Base-by-base conservation (phyloP, 768 basidiomycete genomes). In the Leccinum arenicola region DNA sequence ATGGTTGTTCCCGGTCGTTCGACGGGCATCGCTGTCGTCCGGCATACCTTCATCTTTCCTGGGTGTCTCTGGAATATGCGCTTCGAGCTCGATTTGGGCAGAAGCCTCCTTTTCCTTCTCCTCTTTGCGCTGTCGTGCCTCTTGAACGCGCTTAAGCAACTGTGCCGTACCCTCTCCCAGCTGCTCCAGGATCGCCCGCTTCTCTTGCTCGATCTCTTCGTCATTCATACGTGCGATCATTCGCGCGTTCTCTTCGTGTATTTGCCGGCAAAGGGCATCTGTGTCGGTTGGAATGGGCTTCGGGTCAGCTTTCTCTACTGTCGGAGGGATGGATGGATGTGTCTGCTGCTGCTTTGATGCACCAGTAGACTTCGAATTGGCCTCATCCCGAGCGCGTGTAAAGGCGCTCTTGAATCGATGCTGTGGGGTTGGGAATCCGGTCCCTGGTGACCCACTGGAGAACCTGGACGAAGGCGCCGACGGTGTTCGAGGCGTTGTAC, bases 121-220 rank as follows among this genome's bases (percentile, higher is more conserved):
- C 52, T 55, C 62, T 19, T 53, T 69, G 54, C 67, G 67, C 23
- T 45, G 52, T 49, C 67, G 58, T 6, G 68, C 67, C 45, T 54
- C 68, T 12, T 58, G 68, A 50, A 68, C 62, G n/a, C 68, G 61
- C 65, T 74, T 80, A 68, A 95, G 63, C 3, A 91, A 71, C 49
- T 86, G 85, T 3, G 78, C 77, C 10, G 93, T 78, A 17, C 82
- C 84, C 2, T 80, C 75, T 1, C 93, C 93, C 67, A 95, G 86
- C 49, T 82, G 80, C 60, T 90, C 85, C 27, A 90, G 57, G 45
- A 95, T 82, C 61, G 91, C 83, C 53, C 74, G 74, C 48, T 78
- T 77, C 70, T 89, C 92, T 54, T 81, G 71, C 61, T 87, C 84
- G 10, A 85, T 78, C 69, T 95, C 89, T 15, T 84, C 84, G 11